Percentiles rank a stretch among this genome's conserved stretches.
Evolutionary conservation across 192 early-diverging fungal species (phyloP).

Genomic region (Chytriomyces hyalinus): DNA sequence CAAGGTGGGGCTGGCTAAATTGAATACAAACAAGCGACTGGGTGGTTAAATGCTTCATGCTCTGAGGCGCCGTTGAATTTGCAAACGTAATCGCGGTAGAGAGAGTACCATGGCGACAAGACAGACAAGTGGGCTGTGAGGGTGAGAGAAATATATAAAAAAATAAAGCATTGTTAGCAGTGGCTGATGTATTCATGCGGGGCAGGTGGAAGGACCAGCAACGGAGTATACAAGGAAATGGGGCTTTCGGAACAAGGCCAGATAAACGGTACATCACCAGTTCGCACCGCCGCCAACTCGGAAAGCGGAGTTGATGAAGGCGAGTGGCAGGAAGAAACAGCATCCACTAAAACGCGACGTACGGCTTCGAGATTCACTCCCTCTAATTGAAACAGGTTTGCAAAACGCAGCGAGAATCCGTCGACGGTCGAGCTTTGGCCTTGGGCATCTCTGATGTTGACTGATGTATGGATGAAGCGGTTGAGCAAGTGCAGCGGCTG

Average conservation of each 20-base stretch:
- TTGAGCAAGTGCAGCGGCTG: not conserved
- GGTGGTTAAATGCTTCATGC: constrained; percentile 94
- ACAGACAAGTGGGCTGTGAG: not conserved
- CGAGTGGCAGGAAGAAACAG: constrained; percentile 36
- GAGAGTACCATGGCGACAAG: constrained; percentile 82
- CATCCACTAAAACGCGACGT: constrained; percentile 55
- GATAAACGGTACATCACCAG: no score
- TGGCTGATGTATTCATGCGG: constrained; percentile 1
- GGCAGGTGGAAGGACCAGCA: not conserved
- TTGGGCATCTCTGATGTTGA: constrained; percentile 63
- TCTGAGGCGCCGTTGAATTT: constrained; percentile 73
- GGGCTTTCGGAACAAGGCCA: no score
- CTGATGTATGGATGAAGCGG: constrained; percentile 14
- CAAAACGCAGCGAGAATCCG: constrained; percentile 70
- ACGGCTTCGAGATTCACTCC: constrained; percentile 55
- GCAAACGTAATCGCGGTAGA: constrained; percentile 71
- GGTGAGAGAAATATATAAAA: no score
- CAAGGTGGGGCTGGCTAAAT: not conserved
- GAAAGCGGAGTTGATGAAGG: not conserved
- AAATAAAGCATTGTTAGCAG: not conserved
- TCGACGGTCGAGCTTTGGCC: constrained; percentile 64
- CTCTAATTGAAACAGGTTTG: constrained; percentile 59
- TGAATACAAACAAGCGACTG: constrained; percentile 72
- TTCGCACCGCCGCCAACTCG: no score
- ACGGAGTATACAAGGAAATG: no score